Evolutionary conservation across 83 land plant genomes (phyloP), one percentile per base, ranked within the genome.

Genomic region (Picea engelmannii): DNA sequence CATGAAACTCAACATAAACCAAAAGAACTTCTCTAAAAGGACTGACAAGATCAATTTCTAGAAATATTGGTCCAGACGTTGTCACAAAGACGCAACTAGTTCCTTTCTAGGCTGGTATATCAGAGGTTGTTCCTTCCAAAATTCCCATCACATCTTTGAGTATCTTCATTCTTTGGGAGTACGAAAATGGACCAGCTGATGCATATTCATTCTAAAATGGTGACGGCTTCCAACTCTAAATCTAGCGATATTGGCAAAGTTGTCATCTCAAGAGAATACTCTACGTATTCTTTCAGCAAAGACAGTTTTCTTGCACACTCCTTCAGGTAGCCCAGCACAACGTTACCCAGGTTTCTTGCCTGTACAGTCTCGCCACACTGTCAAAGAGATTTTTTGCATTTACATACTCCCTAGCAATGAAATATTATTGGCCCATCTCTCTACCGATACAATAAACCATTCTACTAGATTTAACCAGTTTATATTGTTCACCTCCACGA

Each of bases 221-320:
- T 83, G 15, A 31, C 31, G 27, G 78, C 58, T 38, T 64, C 85
- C 21, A 4, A 23, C 49, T 24, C 82, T 69, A 12, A 5, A 61
- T 71, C 86, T 83, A 85, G 76, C 52, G 68, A 31, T 27, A 89
- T 68, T 2, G 99, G 99, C 85, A 97, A 73, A 38, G 98, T 86
- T 80, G 95, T 91, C 93, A 97, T 98, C 82, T 98, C 99, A 70
- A 98, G 89, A 40, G 97, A 93, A 80, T 91, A 93, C 80, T 95
- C 99, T 2, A 93, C 64, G 74, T 88, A 96, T 38, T 95, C 99
- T 79, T 91, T 90, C 60, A 84, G 76, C 23, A 85, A 83, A 55
- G 87, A 84, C 18, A 87, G 84, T 66, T 87, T 88, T 84, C 88
- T 88, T 63, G 99, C 88, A 82, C 95, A 91, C 63, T 96, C 99